These are phyloP conservation scores for Sugiyamaella xylanicola DNA, from an alignment of 1,139 yeast species.

Conservation along the genomic window DNA sequence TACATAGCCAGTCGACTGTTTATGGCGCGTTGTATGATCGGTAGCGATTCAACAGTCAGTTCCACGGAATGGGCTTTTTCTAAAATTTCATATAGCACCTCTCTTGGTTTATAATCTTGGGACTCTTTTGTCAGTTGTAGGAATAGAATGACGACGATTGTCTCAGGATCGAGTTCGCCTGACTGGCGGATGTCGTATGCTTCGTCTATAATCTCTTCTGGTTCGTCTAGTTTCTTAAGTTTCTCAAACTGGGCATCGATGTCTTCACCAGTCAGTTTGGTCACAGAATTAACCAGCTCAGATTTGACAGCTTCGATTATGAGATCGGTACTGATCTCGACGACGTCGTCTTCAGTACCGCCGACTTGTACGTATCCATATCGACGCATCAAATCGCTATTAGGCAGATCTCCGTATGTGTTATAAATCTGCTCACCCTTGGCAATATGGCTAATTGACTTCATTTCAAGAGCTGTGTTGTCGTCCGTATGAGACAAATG, in stretches of 20 bases:
- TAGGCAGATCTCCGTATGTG: constrained; percentile 89
- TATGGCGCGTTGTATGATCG: constrained; percentile 27
- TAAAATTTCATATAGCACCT: constrained; percentile 27
- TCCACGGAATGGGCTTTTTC: constrained; percentile 28
- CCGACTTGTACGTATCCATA: constrained; percentile 85
- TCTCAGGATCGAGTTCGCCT: constrained; percentile 34
- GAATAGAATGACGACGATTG: constrained; percentile 22
- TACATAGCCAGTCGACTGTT: constrained; percentile 30
- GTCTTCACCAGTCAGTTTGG: constrained; percentile 26
- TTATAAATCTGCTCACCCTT: constrained; percentile 78
- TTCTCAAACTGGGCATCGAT: constrained; percentile 20
- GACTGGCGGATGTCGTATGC: constrained; percentile 37
- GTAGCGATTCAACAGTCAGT: constrained; percentile 28
- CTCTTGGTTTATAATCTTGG: constrained; percentile 22
- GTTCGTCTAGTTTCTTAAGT: constrained; percentile 26
- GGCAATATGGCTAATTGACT: constrained; percentile 61
- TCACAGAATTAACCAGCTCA: constrained; percentile 20
- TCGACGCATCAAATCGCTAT: constrained; percentile 80
- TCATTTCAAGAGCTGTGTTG: constrained; percentile 60
- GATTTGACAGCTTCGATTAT: constrained; percentile 30
- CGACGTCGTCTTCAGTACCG: constrained; percentile 80
- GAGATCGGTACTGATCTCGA: constrained; percentile 53
- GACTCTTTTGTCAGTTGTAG: constrained; percentile 22
- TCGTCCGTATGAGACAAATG: constrained; percentile 48
- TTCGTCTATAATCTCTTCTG: constrained; percentile 38